Base-by-base conservation (phyloP, 1,284 basidiomycete genomes). In the Agaricales sp. region DNA sequence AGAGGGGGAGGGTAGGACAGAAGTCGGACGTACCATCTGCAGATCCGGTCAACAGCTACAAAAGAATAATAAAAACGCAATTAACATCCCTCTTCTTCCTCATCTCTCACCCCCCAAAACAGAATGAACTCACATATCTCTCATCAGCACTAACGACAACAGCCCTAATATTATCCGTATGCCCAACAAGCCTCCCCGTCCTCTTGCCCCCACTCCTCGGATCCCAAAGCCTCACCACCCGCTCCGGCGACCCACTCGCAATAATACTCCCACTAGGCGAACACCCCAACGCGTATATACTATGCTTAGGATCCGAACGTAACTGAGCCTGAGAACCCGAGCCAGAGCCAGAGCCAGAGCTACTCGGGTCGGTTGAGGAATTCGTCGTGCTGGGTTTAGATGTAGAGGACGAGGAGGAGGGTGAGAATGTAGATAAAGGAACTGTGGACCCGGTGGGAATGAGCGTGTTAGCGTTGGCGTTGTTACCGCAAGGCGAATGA, bases 151-250 rank as follows among this genome's bases (percentile, higher is more conserved):
- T 89, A 2, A 98, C 73, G 43, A 95, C 66, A 45, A 98, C 85
- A 1, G 90, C 80, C 3, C 95, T 78, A 47, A 99, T 92, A 58
- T 96, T 97, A 65, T 99, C 95, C 0, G 93, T 95, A 64, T 99
- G 96, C 0, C 95, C 96, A 2, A 95, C 88, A 2, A 96, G 58
- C 54, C 75, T 76, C 1, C 69, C 69, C 74, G 82, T 18, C 80
- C 82, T 50, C 82, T 75, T 62, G 80, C 84, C 4, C 39, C 80
- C 86, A 1, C 80, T 75, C 18, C 96, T 75, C 2, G 94, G 92
- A 62, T 99, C 96, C 92, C 92, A 99, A 51, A 97, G 71, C 16
- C 92, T 71, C 24, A 99, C 74, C 1, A 94, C 85, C 24, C 89
- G 76, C 60, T 97, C 94, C 0, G 96, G 93, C 3, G 90, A 90